Evolutionary conservation across 2,329 filamentous ascomycete species (phyloP), one percentile per base, ranked within the genome.

Genomic region (Trichophyton verrucosum): DNA sequence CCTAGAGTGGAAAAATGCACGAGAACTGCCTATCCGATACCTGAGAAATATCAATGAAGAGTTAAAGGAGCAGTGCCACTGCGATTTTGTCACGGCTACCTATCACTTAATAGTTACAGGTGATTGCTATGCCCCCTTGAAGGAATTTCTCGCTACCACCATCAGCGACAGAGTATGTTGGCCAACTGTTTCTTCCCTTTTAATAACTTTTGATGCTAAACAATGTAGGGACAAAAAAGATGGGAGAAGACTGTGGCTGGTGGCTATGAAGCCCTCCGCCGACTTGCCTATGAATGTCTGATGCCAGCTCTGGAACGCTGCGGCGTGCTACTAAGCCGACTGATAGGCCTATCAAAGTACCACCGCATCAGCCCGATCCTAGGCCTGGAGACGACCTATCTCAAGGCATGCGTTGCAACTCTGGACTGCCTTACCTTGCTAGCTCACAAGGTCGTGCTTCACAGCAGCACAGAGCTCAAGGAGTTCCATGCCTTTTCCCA

Each of bases 221-320:
- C 33, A 15, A 8, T n/a, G 24, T 55, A 94, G 87, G 91, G 91
- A 0, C 89, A 95, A 68, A 96, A 96, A 74, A 81, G 94, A 57
- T 99, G 94, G 94, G 91, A 97, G 64, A 95, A 92, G 69, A 86
- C 88, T 4, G 87, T 95, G 1, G 81, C 83, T 1, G 83, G 84
- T 3, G 89, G 91, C 0, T 86, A 96, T 20, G 85, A 89, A 62
- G 86, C 84, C 60, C 80, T 97, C 8, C 83, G 90, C 57, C 82
- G 83, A 59, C 79, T 97, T 11, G 79, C 91, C 0, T 91, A 96
- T 69, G 87, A 96, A 69, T 91, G 95, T 71, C 84, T 96, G 58
- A 80, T 97, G 1, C 94, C 94, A 0, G 90, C 89, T 0, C 78
- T 97, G 1, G 91, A 97, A 67, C 85, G 92, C 59, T 87, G 88